phyloP scores from a whole-genome alignment of 2,329 filamentous ascomycete species.

The Sarocladium brachiariae region DNA sequence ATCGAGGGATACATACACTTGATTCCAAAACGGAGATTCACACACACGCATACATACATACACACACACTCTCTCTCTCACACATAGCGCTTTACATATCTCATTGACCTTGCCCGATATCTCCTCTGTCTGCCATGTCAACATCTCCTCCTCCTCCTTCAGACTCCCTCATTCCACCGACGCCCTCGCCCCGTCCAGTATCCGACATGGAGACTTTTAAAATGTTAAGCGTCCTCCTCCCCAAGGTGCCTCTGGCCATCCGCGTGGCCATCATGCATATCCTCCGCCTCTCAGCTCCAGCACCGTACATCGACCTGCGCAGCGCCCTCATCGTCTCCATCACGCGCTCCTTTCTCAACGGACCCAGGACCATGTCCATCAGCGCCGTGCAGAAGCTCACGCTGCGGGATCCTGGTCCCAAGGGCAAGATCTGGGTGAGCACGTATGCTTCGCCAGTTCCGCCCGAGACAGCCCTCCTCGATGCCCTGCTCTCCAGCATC shows the following conservation, averaged over 20 bases:
- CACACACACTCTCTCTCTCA: too few species aligned
- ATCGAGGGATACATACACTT: too few species aligned
- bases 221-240: conserved; percentile 31
- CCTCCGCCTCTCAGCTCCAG: conserved; percentile 61
- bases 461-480: conserved; percentile 46
- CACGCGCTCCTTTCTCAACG: conserved; percentile 56
- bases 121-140: too few species aligned
- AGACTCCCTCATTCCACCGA: background rate
- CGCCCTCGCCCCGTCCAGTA: background rate
- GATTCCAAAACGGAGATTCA: too few species aligned
- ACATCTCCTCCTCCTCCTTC: background rate
- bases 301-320: conserved; percentile 70
- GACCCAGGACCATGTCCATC: conserved; percentile 42
- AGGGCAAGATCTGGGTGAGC: conserved; percentile 76
- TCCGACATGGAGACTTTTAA: conserved; percentile 12
- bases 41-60: too few species aligned
- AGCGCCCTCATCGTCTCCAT: conserved; percentile 67
- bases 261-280: conserved; percentile 57
- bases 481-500: conserved; percentile 52
- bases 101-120: too few species aligned
- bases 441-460: conserved; percentile 59
- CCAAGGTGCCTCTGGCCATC: conserved; percentile 54
- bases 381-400: conserved; percentile 57
- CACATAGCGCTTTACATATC: too few species aligned
- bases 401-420: conserved; percentile 58